phyloP scores from a whole-genome alignment of 345 rosid species.

The Trapa bicornis region DNA sequence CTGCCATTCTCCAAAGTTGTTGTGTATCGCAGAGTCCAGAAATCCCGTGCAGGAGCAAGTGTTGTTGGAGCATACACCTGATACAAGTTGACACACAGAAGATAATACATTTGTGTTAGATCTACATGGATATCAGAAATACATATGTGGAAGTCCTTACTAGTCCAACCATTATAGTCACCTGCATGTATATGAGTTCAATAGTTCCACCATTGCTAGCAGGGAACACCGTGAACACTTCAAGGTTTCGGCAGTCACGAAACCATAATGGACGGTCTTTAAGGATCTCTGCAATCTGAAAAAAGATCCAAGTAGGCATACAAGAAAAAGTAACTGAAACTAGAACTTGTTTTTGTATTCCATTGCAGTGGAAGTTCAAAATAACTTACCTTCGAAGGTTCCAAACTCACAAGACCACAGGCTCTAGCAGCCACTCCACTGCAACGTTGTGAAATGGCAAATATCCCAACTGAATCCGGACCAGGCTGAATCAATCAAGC shows the following conservation, averaged over 20 bases:
- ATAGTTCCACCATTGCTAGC: conserved; percentile 93
- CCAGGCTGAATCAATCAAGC: conserved; percentile 64
- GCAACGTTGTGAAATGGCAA: conserved; percentile 98
- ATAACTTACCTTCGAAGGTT: conserved; percentile 65
- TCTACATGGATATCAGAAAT: background rate
- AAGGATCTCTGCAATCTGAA: conserved; percentile 93
- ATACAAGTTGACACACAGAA: conserved; percentile 8
- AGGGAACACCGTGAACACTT: conserved; percentile 89
- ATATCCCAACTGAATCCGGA: conserved; percentile 99
- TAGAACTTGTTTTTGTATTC: background rate
- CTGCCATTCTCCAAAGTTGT: conserved; percentile 91
- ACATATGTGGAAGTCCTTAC: conserved; percentile 4
- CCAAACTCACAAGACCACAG: conserved; percentile 98
- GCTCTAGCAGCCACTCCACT: conserved; percentile 99
- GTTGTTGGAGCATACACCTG: conserved; percentile 97
- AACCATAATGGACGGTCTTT: conserved; percentile 98
- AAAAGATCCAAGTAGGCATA: background rate
- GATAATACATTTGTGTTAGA: background rate
- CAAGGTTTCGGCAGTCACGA: conserved; percentile 97
- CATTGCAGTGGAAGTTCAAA: background rate
- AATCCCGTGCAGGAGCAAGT: conserved; percentile 95
- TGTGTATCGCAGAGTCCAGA: conserved; percentile 96
- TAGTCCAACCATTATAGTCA: conserved; percentile 9
- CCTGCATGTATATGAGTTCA: conserved; percentile 93
- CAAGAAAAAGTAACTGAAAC: background rate